These are phyloP conservation scores for Penstemon eatonii DNA, from an alignment of 257 asterid species.

Conservation along the genomic window DNA sequence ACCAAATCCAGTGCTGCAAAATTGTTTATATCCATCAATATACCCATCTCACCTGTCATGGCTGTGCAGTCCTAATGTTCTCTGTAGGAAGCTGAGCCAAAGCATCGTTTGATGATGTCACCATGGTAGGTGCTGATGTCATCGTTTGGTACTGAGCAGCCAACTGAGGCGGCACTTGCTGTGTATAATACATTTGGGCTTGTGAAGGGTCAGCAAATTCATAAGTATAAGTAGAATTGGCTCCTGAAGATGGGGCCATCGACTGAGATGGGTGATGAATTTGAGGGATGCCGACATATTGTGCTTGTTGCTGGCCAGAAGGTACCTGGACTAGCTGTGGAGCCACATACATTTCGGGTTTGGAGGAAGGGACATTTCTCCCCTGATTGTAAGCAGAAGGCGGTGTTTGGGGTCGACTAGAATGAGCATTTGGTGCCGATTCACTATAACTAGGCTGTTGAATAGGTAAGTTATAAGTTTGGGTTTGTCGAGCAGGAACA, in stretches of 20 bases:
- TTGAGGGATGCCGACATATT: slow-evolving; percentile 73
- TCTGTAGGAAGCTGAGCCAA: slow-evolving; percentile 60
- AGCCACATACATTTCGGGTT: slow-evolving; percentile 59
- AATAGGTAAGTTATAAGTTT: slow-evolving; percentile 57
- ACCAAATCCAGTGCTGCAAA: slow-evolving; percentile 59
- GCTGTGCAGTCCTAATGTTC: slow-evolving; percentile 47
- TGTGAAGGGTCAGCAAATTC: slow-evolving; percentile 67
- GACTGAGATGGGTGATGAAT: slow-evolving; percentile 77
- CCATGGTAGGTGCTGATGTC: slow-evolving; percentile 47
- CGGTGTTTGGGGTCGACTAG: slow-evolving; percentile 61
- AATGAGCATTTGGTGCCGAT: slow-evolving; percentile 45
- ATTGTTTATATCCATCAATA: slow-evolving; percentile 48
- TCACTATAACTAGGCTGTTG: slow-evolving; percentile 64
- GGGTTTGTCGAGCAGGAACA: slow-evolving; percentile 62
- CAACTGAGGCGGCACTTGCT: slow-evolving; percentile 61
- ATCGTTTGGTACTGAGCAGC: slow-evolving; percentile 76
- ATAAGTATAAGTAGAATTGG: slow-evolving; percentile 53
- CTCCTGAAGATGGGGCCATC: slow-evolving; percentile 57
- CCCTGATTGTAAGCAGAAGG: slow-evolving; percentile 51
- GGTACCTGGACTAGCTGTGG: slow-evolving; percentile 66
- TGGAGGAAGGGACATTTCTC: slow-evolving; percentile 45
- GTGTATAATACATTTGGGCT: slow-evolving; percentile 73
- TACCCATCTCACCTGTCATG: slow-evolving; percentile 56
- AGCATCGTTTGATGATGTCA: slow-evolving; percentile 39
- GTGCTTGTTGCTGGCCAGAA: slow-evolving; percentile 52